Conservation (phyloP, 805 yeast species). For the Saccharomycopsis sp. region DNA sequence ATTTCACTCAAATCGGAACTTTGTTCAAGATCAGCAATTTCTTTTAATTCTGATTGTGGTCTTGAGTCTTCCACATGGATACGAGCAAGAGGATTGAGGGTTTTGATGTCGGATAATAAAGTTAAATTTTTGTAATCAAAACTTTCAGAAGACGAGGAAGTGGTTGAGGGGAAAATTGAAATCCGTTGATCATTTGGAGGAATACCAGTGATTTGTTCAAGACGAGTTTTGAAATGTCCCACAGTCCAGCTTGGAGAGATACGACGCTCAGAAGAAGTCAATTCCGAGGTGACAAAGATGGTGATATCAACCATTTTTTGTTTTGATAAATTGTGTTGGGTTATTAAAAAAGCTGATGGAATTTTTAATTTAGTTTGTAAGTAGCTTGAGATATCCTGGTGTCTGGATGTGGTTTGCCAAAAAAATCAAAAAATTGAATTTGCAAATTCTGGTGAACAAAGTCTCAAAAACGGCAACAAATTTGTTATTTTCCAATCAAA, state of each 20-base stretch:
- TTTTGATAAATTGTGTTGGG: slow-evolving; percentile 8
- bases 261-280: slow-evolving; percentile 62
- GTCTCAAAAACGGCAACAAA: no score
- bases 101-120: neutral
- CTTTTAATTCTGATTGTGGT: slow-evolving; percentile 39
- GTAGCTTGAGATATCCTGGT: no score
- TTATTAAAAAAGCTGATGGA: no score
- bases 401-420: neutral
- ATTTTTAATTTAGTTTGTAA: no score
- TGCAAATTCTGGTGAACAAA: neutral
- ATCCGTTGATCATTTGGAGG: slow-evolving; percentile 46
- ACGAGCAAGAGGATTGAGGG: slow-evolving; percentile 34
- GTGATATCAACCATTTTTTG: slow-evolving; percentile 29
- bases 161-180: no score
- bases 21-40: slow-evolving; percentile 21
- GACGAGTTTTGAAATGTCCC: slow-evolving; percentile 36
- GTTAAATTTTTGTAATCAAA: no score
- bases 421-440: neutral
- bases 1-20: neutral
- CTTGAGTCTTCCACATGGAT: slow-evolving; percentile 50
- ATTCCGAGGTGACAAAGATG: slow-evolving; percentile 49
- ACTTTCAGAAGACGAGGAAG: no score
- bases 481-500: no score
- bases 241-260: slow-evolving; percentile 55
- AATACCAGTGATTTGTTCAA: slow-evolving; percentile 70